phyloP scores from a whole-genome alignment of 176 grass and related monocot species.

The Poa annua region DNA sequence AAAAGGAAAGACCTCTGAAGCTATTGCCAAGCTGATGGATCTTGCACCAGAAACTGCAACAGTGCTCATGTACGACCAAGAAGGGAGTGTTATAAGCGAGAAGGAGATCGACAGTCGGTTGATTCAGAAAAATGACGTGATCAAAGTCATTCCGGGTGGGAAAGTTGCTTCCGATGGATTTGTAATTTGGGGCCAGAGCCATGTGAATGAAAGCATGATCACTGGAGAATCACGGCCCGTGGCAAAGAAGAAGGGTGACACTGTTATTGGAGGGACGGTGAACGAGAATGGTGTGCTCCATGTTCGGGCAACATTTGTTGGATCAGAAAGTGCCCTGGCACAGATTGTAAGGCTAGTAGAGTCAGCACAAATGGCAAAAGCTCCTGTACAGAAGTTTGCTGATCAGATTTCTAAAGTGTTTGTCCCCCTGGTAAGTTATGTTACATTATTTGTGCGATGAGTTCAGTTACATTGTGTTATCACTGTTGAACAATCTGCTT shows the following conservation, averaged over 20 bases:
- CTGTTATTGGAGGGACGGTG: slow-evolving; percentile 88
- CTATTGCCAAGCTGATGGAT: slow-evolving; percentile 95
- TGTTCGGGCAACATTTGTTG: slow-evolving; percentile 85
- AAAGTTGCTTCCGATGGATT: slow-evolving; percentile 95
- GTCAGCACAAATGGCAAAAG: slow-evolving; percentile 97
- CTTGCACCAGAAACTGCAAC: slow-evolving; percentile 82
- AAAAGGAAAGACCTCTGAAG: slow-evolving; percentile 95
- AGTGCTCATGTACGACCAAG: slow-evolving; percentile 57
- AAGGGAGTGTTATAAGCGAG: slow-evolving; percentile 71
- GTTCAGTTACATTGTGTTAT: slow-evolving; percentile 33
- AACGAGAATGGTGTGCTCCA: slow-evolving; percentile 95
- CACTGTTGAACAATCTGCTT: slow-evolving; percentile 28
- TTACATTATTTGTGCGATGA: slow-evolving; percentile 24
- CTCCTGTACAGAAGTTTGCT: slow-evolving; percentile 92
- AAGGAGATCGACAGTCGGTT: slow-evolving; percentile 83
- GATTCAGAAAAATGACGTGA: slow-evolving; percentile 98
- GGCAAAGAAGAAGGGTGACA: slow-evolving; percentile 87
- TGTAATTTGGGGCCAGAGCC: slow-evolving; percentile 93
- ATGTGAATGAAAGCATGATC: slow-evolving; percentile 99
- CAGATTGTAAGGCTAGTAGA: slow-evolving; percentile 91
- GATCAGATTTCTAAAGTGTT: slow-evolving; percentile 92
- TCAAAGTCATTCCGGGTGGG: slow-evolving; percentile 83
- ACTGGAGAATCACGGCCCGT: slow-evolving; percentile 86
- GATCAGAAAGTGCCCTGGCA: slow-evolving; percentile 84
- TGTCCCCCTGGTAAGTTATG: slow-evolving; percentile 77